A percentile compares a stretch with the other conserved stretches of the same genome.
Conservation (phyloP, 805 yeast genomes). For the Candida quercuum region DNA sequence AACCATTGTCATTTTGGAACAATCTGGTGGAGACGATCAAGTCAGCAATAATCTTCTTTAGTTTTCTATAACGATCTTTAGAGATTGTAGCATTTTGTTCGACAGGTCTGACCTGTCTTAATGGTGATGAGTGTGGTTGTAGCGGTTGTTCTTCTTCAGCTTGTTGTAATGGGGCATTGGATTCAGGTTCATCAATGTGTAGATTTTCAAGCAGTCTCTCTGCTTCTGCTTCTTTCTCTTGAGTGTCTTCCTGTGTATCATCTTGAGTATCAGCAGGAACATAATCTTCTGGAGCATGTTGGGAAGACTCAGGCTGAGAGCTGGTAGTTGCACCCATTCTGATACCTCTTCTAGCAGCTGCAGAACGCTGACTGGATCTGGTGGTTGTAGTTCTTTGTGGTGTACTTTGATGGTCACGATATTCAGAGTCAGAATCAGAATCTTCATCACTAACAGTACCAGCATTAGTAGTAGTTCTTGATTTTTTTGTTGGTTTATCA, state of each 20-base stretch:
- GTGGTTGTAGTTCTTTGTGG: conserved; percentile 18
- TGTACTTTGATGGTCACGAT: conserved; percentile 11
- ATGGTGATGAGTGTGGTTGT: background rate
- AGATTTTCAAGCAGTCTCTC: conserved; percentile 5
- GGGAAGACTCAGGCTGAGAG: no score
- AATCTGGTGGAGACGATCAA: conserved; percentile 36
- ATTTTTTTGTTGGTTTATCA: conserved; percentile 23
- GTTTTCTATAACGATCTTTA: conserved; percentile 40
- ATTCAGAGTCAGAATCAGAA: conserved; percentile 21
- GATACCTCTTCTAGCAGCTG: background rate
- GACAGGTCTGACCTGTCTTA: conserved; percentile 21
- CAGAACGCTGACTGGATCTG: conserved; percentile 1
- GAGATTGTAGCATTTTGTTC: conserved; percentile 30
- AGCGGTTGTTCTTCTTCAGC: background rate
- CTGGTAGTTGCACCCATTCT: conserved; percentile 7
- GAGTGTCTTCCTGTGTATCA: conserved; percentile 12
- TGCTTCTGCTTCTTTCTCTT: conserved; percentile 5
- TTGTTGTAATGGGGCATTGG: background rate
- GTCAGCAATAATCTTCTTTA: conserved; percentile 42
- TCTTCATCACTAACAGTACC: no score
- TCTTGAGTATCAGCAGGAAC: conserved; percentile 7
- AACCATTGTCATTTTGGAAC: conserved; percentile 42
- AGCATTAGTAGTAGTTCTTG: conserved; percentile 17
- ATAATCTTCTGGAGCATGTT: conserved; percentile 15
- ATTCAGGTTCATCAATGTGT: conserved; percentile 1